Evolutionary conservation across 371 early-diverging fungal genomes (phyloP).

Genomic region (Mucor velutinosus): DNA sequence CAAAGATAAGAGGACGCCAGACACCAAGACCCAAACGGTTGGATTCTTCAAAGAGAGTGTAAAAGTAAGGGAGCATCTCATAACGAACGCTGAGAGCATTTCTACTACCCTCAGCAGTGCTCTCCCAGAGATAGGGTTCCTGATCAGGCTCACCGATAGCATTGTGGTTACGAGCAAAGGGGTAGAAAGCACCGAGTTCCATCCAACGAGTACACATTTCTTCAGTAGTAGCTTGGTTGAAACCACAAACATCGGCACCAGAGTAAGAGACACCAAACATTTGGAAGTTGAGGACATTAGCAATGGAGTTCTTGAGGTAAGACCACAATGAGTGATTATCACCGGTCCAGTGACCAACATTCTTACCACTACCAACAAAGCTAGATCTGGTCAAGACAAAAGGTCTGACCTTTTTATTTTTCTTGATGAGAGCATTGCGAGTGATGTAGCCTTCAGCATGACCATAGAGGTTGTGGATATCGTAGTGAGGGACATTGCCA

Average conservation of each 20-base stretch:
- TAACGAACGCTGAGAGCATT: conserved; percentile 62
- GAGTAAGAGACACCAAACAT: conserved; percentile 69
- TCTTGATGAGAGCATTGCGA: conserved; percentile 34
- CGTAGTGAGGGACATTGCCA: conserved; percentile 57
- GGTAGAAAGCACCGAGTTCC: conserved; percentile 76
- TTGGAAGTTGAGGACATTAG: conserved; percentile 64
- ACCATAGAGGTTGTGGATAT: conserved; percentile 71
- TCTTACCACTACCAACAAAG: conserved; percentile 68
- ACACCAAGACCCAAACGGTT: conserved; percentile 45
- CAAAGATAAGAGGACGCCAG: conserved; percentile 49
- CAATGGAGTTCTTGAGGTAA: conserved; percentile 57
- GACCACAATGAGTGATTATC: conserved; percentile 59
- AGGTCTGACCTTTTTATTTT: conserved; percentile 58
- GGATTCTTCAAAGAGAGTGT: conserved; percentile 66
- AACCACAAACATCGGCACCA: conserved; percentile 78
- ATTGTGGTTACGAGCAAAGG: conserved; percentile 73
- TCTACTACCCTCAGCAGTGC: conserved; percentile 51
- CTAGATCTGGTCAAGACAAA: conserved; percentile 76
- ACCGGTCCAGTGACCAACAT: conserved; percentile 70
- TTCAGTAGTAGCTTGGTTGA: conserved; percentile 59
- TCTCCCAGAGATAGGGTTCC: conserved; percentile 61
- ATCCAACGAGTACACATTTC: conserved; percentile 71
- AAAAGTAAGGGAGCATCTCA: conserved; percentile 66
- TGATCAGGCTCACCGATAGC: conserved; percentile 45
- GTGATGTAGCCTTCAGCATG: conserved; percentile 59